phyloP scores from a whole-genome alignment of 108 stramenopile species.

The Mayamaea pseudoterrestris region DNA sequence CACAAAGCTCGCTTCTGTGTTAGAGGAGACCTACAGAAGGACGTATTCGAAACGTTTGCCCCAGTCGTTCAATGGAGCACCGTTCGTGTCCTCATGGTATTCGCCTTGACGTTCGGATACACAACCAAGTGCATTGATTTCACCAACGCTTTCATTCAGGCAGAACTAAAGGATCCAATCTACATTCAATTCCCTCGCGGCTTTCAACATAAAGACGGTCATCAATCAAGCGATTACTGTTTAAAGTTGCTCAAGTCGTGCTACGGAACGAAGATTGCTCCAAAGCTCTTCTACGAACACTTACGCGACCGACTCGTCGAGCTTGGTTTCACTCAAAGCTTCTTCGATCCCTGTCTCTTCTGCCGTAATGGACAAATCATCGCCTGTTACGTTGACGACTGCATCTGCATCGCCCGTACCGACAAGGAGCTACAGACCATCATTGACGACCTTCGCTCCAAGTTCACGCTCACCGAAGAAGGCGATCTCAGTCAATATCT shows the following conservation, averaged over 20 bases:
- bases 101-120: conserved; percentile 1
- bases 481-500: conserved; percentile 27
- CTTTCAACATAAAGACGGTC: conserved; percentile 1
- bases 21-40: conserved; percentile 23
- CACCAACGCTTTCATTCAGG: conserved; percentile 17
- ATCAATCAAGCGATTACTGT: not conserved
- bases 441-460: conserved; percentile 5
- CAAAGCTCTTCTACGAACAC: conserved; percentile 16
- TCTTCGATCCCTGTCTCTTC: conserved; percentile 39
- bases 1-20: conserved; percentile 35
- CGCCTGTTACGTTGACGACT: conserved; percentile 34
- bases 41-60: conserved; percentile 25
- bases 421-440: conserved; percentile 6
- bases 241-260: not conserved
- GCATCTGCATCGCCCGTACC: conserved; percentile 8
- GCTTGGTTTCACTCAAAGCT: conserved; percentile 10
- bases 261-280: conserved; percentile 11
- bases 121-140: conserved; percentile 4
- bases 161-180: conserved; percentile 4
- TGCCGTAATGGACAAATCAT: conserved; percentile 16
- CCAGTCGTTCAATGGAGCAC: conserved; percentile 34
- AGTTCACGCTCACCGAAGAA: conserved; percentile 17
- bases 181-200: conserved; percentile 14
- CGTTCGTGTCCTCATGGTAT: conserved; percentile 8
- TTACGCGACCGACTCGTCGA: not conserved